Evolutionary conservation across 441 rosid genomes (phyloP), one percentile per base, ranked within the genome.

Genomic region (Viola pubescens): DNA sequence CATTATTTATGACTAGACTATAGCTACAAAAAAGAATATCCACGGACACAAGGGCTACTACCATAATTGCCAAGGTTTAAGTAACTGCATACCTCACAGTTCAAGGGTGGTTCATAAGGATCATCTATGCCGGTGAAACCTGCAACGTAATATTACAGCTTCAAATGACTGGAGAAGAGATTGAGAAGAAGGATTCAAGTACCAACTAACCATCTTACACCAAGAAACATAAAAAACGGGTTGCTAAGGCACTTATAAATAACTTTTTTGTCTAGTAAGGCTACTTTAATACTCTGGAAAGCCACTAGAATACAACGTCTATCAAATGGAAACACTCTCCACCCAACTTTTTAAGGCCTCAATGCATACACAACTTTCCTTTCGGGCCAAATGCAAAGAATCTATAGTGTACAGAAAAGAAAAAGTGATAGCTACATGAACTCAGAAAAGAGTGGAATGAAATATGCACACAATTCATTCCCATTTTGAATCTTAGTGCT

Each of bases 41-140:
- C 11, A 55, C n/a, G 5, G 4, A 47, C 48, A 43, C 48, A 43
- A n/a, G n/a, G 12, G n/a, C n/a, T n/a, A 9, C 13, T 7, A 54
- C 3, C 39, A 10, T 26, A 40, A 37, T 11, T 14, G 9, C 9
- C 13, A 49, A 3, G n/a, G 40, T 16, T 60, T 9, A 55, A 12
- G 50, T 48, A 6, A 14, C 58, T 46, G 60, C 56, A 48, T 80
- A 85, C 95, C 94, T 91, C 98, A 46, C 96, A 84, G n/a, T 83
- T 82, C 78, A 84, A 58, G 3, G 97, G 97, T 2, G 92, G 79
- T 71, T 91, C 96, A 44, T 91, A 88, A 2, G 94, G 92, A 61
- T 91, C 97, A 70, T 91, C 96, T 47, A 88, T 83, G 48, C 97
- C 96, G 11, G 97, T 88, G 73, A 91, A 88, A 66, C 97, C 97